Evolutionary conservation across 257 asterid genomes (phyloP), one percentile per base, ranked within the genome.

Genomic region (Nicotiana attenuata): DNA sequence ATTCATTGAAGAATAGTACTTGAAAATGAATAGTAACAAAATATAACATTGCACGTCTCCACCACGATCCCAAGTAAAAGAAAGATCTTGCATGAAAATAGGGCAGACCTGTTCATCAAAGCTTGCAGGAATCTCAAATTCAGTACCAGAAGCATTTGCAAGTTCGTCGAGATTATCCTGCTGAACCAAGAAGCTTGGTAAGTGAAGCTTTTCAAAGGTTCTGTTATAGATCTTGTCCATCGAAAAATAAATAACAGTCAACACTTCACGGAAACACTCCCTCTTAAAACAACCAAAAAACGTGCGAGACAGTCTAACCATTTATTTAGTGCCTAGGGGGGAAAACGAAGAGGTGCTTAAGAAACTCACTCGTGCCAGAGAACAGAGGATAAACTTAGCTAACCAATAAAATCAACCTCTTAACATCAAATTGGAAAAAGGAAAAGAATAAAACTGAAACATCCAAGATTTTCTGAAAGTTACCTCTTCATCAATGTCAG

Each of bases 401-500:
- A 29, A 29, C 76, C 52, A 50, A 20, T 52, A 55, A 41, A 24
- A 63, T 28, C 11, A 29, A 11, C 61, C 5, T 24, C 55, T 60
- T 26, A 45, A 80, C 55, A 31, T 53, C 22, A 22, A 16, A 28
- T 20, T 15, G 14, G 35, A 20, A 20, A 66, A 41, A 63, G 11
- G 65, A 11, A 16, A 28, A 5, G 9, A 29, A 75, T 7, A 13
- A 38, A 75, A 15, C 81, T 33, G 60, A 67, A 66, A 31, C 61
- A 20, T 15, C 19, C 31, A 65, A 17, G 64, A 22, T 35, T 5
- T 16, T 24, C 5, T 5, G 6, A 24, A 59, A 35, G 80, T 13
- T 81, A 86, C 89, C 87, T 88, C 86, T 82, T 83, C 88, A 35
- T 78, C 88, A 80, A 81, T 85, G 85, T 86, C 83, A 59, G 68